Percentiles rank a stretch among this genome's conserved stretches.
Conservation (phyloP, 2,329 filamentous ascomycete species). For the Diaporthe velutina region DNA sequence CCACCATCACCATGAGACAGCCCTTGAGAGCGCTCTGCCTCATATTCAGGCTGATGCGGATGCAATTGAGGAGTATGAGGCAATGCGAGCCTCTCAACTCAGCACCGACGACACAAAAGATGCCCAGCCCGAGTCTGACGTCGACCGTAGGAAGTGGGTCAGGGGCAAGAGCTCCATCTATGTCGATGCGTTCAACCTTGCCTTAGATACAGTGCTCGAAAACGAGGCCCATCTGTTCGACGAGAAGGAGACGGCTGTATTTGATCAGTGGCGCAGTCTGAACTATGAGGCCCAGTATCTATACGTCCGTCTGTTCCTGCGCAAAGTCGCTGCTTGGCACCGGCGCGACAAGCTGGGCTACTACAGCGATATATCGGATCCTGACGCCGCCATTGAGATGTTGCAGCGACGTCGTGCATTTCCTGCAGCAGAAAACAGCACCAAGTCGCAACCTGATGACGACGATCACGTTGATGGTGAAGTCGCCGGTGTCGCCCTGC, state of each 20-base stretch:
- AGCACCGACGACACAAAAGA: conserved; percentile 57
- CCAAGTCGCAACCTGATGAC: not conserved
- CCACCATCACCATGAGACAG: conserved; percentile 60
- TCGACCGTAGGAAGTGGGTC: conserved; percentile 71
- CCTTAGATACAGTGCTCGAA: conserved; percentile 87
- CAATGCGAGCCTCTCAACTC: conserved; percentile 69
- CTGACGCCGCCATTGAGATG: conserved; percentile 72
- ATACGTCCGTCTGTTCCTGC: conserved; percentile 92
- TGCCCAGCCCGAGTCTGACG: conserved; percentile 57
- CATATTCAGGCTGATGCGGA: conserved; percentile 74
- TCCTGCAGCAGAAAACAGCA: not conserved
- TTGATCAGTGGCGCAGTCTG: conserved; percentile 79
- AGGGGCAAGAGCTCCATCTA: conserved; percentile 91
- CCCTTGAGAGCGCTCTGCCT: conserved; percentile 80
- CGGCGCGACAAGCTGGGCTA: conserved; percentile 83
- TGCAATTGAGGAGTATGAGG: conserved; percentile 85
- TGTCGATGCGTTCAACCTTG: conserved; percentile 96
- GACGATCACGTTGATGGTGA: conserved; percentile 41
- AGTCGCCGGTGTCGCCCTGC: conserved; percentile 51
- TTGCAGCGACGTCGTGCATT: conserved; percentile 72
- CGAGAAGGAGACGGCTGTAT: conserved; percentile 81
- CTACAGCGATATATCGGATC: conserved; percentile 83
- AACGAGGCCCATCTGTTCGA: conserved; percentile 93
- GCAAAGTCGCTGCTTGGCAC: conserved; percentile 94
- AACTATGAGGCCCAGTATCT: conserved; percentile 91